These are phyloP conservation scores for Chaetomiaceae sp. DNA, from an alignment of 2,329 filamentous ascomycete genomes.

Conservation along the genomic window DNA sequence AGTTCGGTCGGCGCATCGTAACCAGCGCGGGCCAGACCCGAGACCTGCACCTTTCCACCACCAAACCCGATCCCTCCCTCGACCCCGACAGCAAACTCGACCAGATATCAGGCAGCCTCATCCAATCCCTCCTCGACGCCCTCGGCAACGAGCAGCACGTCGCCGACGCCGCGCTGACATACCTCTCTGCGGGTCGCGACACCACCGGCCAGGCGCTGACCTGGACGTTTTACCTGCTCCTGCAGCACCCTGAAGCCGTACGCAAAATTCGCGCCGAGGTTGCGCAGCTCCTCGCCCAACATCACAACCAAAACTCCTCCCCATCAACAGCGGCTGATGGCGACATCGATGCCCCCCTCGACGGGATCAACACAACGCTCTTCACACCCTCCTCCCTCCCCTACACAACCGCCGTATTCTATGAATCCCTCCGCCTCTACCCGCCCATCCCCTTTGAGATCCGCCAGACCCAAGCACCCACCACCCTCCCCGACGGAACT, in stretches of 20 bases:
- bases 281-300: conserved; percentile 21
- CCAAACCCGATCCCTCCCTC: neutral
- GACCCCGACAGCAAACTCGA: conserved; percentile 32
- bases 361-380: conserved; percentile 28
- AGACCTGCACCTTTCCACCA: conserved; percentile 14
- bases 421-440: conserved; percentile 57
- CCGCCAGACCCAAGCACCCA: conserved; percentile 51
- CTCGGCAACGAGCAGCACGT: conserved; percentile 53
- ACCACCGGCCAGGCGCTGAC: conserved; percentile 62
- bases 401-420: conserved; percentile 58
- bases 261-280: conserved; percentile 43
- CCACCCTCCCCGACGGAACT: conserved; percentile 57
- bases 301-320: neutral
- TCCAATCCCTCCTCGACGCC: conserved; percentile 56
- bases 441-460: conserved; percentile 64
- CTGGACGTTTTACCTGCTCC: conserved; percentile 59
- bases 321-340: neutral
- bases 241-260: conserved; percentile 43
- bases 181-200: conserved; percentile 60
- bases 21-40: conserved; percentile 46
- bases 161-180: conserved; percentile 62
- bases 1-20: conserved; percentile 56
- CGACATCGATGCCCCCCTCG: too few relatives aligned
- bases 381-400: conserved; percentile 45
- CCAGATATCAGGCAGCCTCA: conserved; percentile 50